phyloP scores from a whole-genome alignment of 2,329 filamentous ascomycete genomes.

The Sporothrix schenckii region DNA sequence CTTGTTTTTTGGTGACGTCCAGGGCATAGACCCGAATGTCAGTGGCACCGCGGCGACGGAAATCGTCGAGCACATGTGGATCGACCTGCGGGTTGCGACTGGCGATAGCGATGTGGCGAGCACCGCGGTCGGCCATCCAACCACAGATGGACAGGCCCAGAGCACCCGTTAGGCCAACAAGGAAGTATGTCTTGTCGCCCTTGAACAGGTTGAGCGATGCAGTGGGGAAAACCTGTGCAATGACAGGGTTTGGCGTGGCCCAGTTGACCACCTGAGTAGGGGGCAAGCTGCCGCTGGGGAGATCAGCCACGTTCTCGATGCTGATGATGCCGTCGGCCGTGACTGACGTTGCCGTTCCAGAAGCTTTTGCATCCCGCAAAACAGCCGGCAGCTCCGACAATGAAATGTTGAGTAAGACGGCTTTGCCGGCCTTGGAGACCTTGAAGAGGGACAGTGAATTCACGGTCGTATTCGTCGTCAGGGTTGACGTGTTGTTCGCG shows the following conservation, averaged over 20 bases:
- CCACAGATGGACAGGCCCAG: slow-evolving; percentile 54
- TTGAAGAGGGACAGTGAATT: slow-evolving; percentile 12
- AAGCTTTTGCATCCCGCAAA: not conserved
- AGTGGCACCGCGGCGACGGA: slow-evolving; percentile 46
- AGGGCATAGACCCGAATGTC: slow-evolving; percentile 46
- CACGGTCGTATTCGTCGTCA: not conserved
- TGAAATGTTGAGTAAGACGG: slow-evolving; percentile 25
- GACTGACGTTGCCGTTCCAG: not conserved
- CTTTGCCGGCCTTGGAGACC: slow-evolving; percentile 4
- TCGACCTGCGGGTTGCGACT: slow-evolving; percentile 49
- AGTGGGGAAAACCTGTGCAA: slow-evolving; percentile 41
- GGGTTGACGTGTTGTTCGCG: slow-evolving; percentile 6
- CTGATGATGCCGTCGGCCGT: slow-evolving; percentile 21
- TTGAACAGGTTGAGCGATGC: slow-evolving; percentile 44
- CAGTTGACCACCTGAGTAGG: slow-evolving; percentile 29
- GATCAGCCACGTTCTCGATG: slow-evolving; percentile 21
- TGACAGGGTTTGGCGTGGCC: slow-evolving; percentile 1
- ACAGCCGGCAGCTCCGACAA: slow-evolving; percentile 4
- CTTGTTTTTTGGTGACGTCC: slow-evolving; percentile 50
- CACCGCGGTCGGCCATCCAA: slow-evolving; percentile 55
- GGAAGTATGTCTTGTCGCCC: slow-evolving; percentile 52
- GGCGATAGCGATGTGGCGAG: slow-evolving; percentile 52
- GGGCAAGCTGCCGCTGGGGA: slow-evolving; percentile 1
- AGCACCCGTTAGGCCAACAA: slow-evolving; percentile 57
- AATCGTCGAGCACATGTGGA: slow-evolving; percentile 48